Base-by-base conservation (phyloP, 345 rosid genomes). In the Citrus mangshanensis region DNA sequence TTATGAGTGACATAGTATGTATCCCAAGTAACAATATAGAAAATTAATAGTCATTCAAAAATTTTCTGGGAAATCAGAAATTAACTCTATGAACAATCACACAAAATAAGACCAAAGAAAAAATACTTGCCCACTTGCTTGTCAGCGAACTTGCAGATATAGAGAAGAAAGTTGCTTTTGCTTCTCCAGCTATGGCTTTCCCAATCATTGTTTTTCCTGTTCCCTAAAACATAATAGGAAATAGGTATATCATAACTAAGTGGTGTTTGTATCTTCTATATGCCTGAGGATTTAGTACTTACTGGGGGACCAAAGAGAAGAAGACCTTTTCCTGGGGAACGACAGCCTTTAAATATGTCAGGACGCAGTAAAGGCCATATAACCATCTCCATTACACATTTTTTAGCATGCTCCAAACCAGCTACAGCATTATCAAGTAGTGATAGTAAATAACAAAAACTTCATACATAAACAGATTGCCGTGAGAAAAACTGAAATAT, bases 101-200 rank as follows among this genome's bases (percentile, higher is more conserved):
- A 75, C 10, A 61, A 61, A 51, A 54, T 38, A 64, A 76, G 46
- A 30, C 61, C 76, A 75, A 49, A 81, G 71, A 74, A 67, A 65
- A 25, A 77, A 73, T 28, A 85, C 91, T 82, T 85, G 91, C 99
- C 99, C 98, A 96, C 67, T 94, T 96, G 93, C 99, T 96, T 80
- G 99, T 96, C 87, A 96, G 89, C 71, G 99, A 96, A 87, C 99
- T 96, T 32, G 99, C 97, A 79, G 98, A 94, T 81, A 96, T 96
- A 87, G 91, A 94, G 85, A 96, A 96, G 87, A 94, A 96, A 4
- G 99, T 96, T 80, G 99, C 99, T 82, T 94, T 93, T 68, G 99
- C 99, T 87, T 96, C 98, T 81, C 99, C 99, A 74, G 98, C 99
- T 77, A 96, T 94, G 84, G 99, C 99, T 89, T 95, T 96, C 75